Evolutionary conservation across 495 filamentous ascomycete species (phyloP).

Genomic region (Podospora comata): DNA sequence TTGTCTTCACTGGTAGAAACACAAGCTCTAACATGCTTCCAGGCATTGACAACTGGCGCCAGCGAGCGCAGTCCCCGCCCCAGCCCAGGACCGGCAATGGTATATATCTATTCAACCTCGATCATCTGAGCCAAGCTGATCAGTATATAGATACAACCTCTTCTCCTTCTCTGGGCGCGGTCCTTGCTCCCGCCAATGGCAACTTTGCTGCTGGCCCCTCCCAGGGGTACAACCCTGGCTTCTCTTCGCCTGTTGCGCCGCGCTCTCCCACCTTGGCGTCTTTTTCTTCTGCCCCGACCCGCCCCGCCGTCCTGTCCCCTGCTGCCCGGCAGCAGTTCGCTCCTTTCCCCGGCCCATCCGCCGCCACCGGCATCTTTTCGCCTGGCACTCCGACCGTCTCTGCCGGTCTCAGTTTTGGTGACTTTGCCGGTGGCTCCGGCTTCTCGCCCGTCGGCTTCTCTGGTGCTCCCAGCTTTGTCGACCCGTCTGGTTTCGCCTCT

Average conservation of each 20-base stretch:
- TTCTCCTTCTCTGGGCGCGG: neutral
- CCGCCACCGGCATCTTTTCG: neutral
- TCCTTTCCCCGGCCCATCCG: neutral
- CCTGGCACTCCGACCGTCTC: neutral
- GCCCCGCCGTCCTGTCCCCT: neutral
- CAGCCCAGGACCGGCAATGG: neutral
- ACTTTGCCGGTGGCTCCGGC: neutral
- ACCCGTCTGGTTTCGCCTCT: neutral
- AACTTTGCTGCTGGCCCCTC: neutral
- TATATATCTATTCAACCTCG: neutral
- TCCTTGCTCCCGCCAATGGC: neutral
- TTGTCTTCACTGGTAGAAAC: too few species aligned
- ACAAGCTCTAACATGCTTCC: neutral
- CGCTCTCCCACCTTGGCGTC: neutral
- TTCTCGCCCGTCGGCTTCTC: neutral
- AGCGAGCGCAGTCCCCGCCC: neutral
- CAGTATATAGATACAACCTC: neutral
- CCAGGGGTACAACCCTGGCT: neutral
- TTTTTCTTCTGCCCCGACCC: neutral
- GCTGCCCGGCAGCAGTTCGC: neutral
- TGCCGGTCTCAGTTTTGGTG: neutral
- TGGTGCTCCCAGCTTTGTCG: neutral
- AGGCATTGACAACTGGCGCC: neutral
- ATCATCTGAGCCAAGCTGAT: neutral
- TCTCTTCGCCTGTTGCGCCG: neutral